These are phyloP conservation scores for Colletotrichum plurivorum DNA, from an alignment of 2,329 filamentous ascomycete genomes.

Conservation along the genomic window DNA sequence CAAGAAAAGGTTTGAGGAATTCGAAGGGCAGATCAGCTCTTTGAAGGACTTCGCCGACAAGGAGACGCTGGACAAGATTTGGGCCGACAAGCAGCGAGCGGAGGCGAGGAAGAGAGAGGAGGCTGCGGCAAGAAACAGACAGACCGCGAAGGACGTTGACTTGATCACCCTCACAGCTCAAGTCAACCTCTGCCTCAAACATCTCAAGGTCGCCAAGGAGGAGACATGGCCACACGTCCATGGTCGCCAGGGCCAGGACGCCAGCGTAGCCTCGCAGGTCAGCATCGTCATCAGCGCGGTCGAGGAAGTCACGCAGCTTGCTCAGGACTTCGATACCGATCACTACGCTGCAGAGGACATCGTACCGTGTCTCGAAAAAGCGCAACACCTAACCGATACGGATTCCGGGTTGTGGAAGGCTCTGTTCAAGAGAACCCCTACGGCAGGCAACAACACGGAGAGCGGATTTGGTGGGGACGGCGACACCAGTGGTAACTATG, in stretches of 20 bases:
- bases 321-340: conserved; percentile 1
- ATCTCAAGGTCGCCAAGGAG: conserved; percentile 9
- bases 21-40: background rate
- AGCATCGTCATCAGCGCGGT: conserved; percentile 21
- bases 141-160: background rate
- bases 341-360: conserved; percentile 14
- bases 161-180: conserved; percentile 10
- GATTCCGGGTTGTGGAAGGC: conserved; percentile 1
- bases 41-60: conserved; percentile 12
- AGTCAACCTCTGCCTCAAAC: conserved; percentile 18
- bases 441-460: background rate
- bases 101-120: background rate
- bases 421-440: conserved; percentile 1
- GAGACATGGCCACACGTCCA: background rate
- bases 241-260: background rate
- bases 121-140: background rate
- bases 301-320: conserved; percentile 15
- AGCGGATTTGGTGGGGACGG: too few relatives aligned
- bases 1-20: background rate
- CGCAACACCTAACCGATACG: conserved; percentile 10
- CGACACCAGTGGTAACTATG: background rate
- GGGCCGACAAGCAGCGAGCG: conserved; percentile 22
- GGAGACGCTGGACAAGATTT: conserved; percentile 19
- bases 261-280: conserved; percentile 11
- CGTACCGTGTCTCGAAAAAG: conserved; percentile 11